Percentiles rank a stretch among this genome's conserved stretches.
phyloP scores from a whole-genome alignment of 148 eudicot species.

The Rhododendron henanense region DNA sequence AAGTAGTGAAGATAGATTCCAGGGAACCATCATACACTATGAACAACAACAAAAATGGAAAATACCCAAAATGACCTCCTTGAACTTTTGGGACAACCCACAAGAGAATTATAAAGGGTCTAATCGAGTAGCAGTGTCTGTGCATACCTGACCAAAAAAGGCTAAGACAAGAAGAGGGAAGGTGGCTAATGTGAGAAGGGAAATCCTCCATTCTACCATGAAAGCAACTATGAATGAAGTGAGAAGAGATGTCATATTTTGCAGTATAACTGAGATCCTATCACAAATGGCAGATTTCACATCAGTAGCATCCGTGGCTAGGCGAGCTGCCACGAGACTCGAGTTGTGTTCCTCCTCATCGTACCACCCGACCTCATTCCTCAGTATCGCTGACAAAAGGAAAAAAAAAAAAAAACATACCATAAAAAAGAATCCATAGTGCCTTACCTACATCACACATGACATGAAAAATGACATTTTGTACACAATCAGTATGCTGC shows the following conservation, averaged over 20 bases:
- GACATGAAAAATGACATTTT: too few species aligned
- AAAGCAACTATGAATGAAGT: constrained; percentile 96
- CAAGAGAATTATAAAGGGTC: not conserved
- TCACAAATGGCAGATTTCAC: constrained; percentile 96
- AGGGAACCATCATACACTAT: not conserved
- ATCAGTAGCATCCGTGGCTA: constrained; percentile 93
- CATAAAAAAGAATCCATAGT: too few species aligned
- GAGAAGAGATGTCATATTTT: constrained; percentile 96
- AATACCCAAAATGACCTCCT: not conserved
- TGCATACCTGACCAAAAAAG: constrained; percentile 88
- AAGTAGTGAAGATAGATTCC: constrained; percentile 21
- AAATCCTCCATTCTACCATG: constrained; percentile 95
- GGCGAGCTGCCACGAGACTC: constrained; percentile 90
- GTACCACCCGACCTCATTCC: constrained; percentile 99
- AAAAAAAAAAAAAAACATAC: too few species aligned
- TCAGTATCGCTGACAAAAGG: constrained; percentile 59
- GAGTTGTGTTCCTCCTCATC: constrained; percentile 99
- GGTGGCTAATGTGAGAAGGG: constrained; percentile 86
- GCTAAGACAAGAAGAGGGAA: constrained; percentile 97
- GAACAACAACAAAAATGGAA: not conserved
- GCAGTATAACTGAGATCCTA: constrained; percentile 90
- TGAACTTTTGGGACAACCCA: not conserved
- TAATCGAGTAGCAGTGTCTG: not conserved
- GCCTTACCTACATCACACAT: too few species aligned
- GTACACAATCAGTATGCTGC: too few species aligned